Evolutionary conservation across 2,329 filamentous ascomycete genomes (phyloP).

Genomic region (Botryotinia calthae): DNA sequence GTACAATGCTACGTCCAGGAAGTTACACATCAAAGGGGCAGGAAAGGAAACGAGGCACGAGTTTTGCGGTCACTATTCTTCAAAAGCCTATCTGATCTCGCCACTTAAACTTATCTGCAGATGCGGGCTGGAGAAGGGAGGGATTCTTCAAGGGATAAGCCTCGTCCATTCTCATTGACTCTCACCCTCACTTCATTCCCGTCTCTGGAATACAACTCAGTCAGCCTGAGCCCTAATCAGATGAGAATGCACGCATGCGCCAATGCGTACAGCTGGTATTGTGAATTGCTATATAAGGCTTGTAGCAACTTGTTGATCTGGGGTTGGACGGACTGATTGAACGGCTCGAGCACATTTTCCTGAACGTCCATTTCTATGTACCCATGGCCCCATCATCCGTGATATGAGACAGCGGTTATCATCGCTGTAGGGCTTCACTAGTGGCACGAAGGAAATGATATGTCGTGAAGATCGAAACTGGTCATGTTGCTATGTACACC

Average conservation of each 20-base stretch:
- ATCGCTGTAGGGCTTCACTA: not conserved
- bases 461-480: not conserved
- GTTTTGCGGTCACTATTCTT: not conserved
- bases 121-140: not conserved
- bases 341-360: not conserved
- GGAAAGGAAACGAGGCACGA: not conserved
- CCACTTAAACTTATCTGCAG: slow-evolving; percentile 6
- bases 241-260: not conserved
- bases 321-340: not conserved
- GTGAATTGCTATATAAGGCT: not conserved
- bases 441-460: not conserved
- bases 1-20: not conserved
- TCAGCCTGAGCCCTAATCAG: not conserved
- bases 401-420: not conserved
- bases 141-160: not conserved
- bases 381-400: not conserved
- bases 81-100: not conserved
- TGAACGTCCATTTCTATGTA: not conserved
- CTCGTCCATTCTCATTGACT: not conserved
- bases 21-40: not conserved
- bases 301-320: slow-evolving; percentile 2
- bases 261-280: not conserved
- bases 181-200: not conserved
- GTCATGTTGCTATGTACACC: not conserved
- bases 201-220: not conserved